A percentile compares a stretch with the other conserved stretches of the same genome.
phyloP scores from a whole-genome alignment of 345 rosid genomes.

The Mangifera indica region DNA sequence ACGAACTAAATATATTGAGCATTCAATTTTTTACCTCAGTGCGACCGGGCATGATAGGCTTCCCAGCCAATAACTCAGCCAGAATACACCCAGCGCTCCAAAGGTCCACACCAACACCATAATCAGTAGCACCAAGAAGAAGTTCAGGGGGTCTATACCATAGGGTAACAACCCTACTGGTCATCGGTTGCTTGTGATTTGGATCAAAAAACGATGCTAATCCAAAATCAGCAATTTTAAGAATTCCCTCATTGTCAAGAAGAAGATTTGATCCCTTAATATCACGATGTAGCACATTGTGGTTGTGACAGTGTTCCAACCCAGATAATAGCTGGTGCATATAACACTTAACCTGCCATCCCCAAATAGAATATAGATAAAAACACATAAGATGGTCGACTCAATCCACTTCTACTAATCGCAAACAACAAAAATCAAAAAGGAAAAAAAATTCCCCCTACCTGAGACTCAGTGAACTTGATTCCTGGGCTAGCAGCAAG shows the following conservation, averaged over 20 bases:
- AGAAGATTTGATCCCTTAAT: slow-evolving; percentile 88
- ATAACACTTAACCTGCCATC: slow-evolving; percentile 67
- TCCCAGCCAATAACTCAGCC: slow-evolving; percentile 73
- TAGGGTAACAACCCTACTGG: slow-evolving; percentile 78
- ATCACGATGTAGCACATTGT: slow-evolving; percentile 73
- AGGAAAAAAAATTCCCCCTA: too few species aligned
- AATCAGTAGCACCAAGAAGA: slow-evolving; percentile 86
- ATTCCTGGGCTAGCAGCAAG: slow-evolving; percentile 64
- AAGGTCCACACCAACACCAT: slow-evolving; percentile 71
- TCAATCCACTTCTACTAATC: not conserved
- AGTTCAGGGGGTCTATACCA: slow-evolving; percentile 93
- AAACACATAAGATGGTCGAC: not conserved
- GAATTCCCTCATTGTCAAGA: slow-evolving; percentile 66
- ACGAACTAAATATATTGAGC: slow-evolving; percentile 1
- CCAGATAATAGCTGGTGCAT: slow-evolving; percentile 70
- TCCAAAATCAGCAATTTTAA: slow-evolving; percentile 84
- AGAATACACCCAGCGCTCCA: slow-evolving; percentile 92
- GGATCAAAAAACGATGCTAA: slow-evolving; percentile 78
- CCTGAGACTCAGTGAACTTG: too few species aligned
- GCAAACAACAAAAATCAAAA: not conserved
- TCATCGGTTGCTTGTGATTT: slow-evolving; percentile 79
- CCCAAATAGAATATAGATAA: not conserved
- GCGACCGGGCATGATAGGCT: slow-evolving; percentile 85
- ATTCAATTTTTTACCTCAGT: slow-evolving; percentile 55
- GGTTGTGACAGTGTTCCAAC: slow-evolving; percentile 72